A percentile compares a stretch with the other conserved stretches of the same genome.
Conservation (phyloP, 73 alveolate species). For the Urostyla sp. region DNA sequence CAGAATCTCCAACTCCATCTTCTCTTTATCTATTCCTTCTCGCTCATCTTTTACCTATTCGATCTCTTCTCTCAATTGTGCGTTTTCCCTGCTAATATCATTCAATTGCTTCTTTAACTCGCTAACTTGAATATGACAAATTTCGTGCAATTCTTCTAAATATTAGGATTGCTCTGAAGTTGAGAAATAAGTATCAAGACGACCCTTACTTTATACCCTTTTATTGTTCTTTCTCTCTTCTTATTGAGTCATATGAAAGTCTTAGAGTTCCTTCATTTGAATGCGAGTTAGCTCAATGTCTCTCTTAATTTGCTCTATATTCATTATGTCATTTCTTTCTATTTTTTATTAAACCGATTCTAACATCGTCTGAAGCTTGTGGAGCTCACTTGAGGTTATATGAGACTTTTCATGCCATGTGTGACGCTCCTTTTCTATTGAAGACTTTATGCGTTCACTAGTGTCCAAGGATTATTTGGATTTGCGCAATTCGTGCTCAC, state of each 20-base stretch:
- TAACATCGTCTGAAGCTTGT: neutral
- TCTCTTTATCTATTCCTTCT: neutral
- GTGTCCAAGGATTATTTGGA: too few relatives aligned
- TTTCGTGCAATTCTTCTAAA: slow-evolving; percentile 33
- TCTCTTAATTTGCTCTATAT: neutral
- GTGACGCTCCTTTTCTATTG: neutral
- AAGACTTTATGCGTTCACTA: too few relatives aligned
- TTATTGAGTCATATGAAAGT: neutral
- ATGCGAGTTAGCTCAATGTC: neutral
- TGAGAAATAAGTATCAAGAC: neutral
- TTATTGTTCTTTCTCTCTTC: neutral
- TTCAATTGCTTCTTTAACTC: slow-evolving; percentile 16
- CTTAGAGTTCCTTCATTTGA: neutral
- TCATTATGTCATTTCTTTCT: neutral
- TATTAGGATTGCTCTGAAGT: slow-evolving; percentile 4
- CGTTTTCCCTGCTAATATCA: neutral
- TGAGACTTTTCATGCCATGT: slow-evolving; percentile 8
- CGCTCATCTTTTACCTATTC: slow-evolving; percentile 7
- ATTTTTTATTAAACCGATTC: neutral
- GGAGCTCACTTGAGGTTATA: neutral
- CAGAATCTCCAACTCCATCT: slow-evolving; percentile 27
- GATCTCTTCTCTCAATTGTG: neutral
- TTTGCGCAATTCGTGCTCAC: too few relatives aligned
- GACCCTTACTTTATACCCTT: slow-evolving; percentile 18
- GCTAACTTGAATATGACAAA: slow-evolving; percentile 12